These are phyloP conservation scores for Exophiala oligosperma DNA, from an alignment of 2,329 filamentous ascomycete species.

Conservation along the genomic window DNA sequence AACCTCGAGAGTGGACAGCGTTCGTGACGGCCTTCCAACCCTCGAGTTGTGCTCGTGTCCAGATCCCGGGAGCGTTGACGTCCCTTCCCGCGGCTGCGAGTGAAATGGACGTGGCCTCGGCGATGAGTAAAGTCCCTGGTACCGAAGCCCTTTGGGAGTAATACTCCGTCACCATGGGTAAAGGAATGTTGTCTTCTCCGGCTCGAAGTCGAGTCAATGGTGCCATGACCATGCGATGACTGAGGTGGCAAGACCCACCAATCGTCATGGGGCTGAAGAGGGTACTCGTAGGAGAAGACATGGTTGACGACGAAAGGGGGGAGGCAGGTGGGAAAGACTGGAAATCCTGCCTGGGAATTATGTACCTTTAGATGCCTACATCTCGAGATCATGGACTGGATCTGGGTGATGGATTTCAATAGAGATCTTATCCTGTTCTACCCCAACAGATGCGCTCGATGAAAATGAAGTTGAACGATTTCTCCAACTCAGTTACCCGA, in stretches of 20 bases:
- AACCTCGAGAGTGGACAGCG: conserved; percentile 52
- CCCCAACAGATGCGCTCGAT: too few species aligned
- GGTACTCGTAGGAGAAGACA: too few species aligned
- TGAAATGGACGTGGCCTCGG: conserved; percentile 31
- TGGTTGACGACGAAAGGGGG: too few species aligned
- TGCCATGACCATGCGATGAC: conserved; percentile 53
- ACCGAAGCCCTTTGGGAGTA: conserved; percentile 40
- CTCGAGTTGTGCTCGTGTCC: conserved; percentile 39
- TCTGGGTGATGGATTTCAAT: too few species aligned
- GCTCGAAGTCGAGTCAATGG: conserved; percentile 58
- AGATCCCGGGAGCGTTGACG: conserved; percentile 17
- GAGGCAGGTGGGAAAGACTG: too few species aligned
- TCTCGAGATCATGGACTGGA: too few species aligned
- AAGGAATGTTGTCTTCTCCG: conserved; percentile 42
- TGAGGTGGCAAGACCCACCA: not conserved
- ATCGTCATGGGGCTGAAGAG: conserved; percentile 7
- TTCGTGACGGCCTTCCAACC: conserved; percentile 54
- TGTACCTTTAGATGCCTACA: too few species aligned
- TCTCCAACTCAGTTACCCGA: too few species aligned
- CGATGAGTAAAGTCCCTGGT: conserved; percentile 39
- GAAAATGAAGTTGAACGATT: too few species aligned
- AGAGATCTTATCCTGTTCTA: too few species aligned
- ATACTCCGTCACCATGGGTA: conserved; percentile 40
- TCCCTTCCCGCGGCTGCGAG: not conserved
- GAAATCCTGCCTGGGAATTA: too few species aligned